phyloP scores from a whole-genome alignment of 1,139 yeast genomes.

The Pichia sp. region DNA sequence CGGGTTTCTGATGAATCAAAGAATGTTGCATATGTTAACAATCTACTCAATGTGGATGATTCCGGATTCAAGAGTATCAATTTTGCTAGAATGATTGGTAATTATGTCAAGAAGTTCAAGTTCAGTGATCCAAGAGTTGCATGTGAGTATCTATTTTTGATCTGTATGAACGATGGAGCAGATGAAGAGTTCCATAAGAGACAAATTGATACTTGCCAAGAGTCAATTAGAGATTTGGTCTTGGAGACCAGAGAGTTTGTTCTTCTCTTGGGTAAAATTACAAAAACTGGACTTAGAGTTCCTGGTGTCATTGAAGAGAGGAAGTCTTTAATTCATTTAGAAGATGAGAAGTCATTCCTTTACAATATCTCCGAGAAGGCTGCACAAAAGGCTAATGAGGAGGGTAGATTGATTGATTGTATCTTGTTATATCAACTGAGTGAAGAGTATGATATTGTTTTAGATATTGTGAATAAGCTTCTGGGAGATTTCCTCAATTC shows the following conservation, averaged over 20 bases:
- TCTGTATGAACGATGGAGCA: slow-evolving; percentile 42
- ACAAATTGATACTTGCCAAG: slow-evolving; percentile 60
- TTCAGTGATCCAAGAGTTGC: slow-evolving; percentile 86
- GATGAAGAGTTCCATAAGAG: slow-evolving; percentile 23
- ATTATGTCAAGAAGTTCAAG: slow-evolving; percentile 75
- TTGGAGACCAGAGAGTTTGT: slow-evolving; percentile 82
- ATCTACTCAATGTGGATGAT: slow-evolving; percentile 28
- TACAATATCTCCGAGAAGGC: slow-evolving; percentile 75
- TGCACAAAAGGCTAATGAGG: slow-evolving; percentile 84
- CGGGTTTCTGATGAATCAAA: slow-evolving; percentile 33
- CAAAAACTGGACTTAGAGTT: slow-evolving; percentile 64
- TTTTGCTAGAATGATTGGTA: slow-evolving; percentile 55
- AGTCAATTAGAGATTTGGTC: slow-evolving; percentile 76
- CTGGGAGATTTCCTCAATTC: slow-evolving; percentile 75
- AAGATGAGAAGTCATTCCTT: slow-evolving; percentile 46
- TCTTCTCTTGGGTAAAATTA: slow-evolving; percentile 71
- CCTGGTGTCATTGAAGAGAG: slow-evolving; percentile 86
- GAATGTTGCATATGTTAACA: slow-evolving; percentile 15
- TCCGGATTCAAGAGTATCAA: slow-evolving; percentile 41
- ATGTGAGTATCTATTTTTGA: slow-evolving; percentile 73
- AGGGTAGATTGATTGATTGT: slow-evolving; percentile 85
- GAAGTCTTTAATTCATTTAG: slow-evolving; percentile 56
- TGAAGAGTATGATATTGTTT: slow-evolving; percentile 84
- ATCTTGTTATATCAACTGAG: slow-evolving; percentile 79
- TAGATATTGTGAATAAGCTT: slow-evolving; percentile 64